Conservation (phyloP, 805 yeast genomes). For the Scheffersomyces spartinae region DNA sequence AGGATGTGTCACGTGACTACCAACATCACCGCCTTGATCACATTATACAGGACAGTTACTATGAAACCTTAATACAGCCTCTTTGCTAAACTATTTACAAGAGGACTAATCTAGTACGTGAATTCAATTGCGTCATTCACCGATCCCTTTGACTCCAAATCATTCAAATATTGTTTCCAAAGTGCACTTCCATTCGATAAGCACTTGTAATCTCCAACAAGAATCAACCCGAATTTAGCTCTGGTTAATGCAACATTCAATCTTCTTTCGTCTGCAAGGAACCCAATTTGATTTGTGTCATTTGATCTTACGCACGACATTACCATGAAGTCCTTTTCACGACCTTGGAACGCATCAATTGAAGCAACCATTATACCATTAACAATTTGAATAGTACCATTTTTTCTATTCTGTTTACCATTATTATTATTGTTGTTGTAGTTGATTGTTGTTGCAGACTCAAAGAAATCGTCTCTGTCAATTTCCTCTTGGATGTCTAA, state of each 20-base stretch:
- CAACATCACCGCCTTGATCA: too few species aligned
- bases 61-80: too few species aligned
- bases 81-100: too few species aligned
- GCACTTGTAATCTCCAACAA: slow-evolving; percentile 21
- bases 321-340: slow-evolving; percentile 17
- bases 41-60: too few species aligned
- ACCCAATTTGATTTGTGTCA: slow-evolving; percentile 11
- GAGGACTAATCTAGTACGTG: too few species aligned
- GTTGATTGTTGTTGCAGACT: too few species aligned
- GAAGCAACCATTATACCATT: slow-evolving; percentile 32
- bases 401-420: slow-evolving; percentile 35
- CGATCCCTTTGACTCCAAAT: too few species aligned
- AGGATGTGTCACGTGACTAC: too few species aligned
- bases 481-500: slow-evolving; percentile 37
- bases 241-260: slow-evolving; percentile 19
- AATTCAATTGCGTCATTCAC: too few species aligned
- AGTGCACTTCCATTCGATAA: slow-evolving; percentile 14
- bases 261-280: slow-evolving; percentile 17
- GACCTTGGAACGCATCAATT: slow-evolving; percentile 19
- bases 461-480: slow-evolving; percentile 50
- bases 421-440: too few species aligned
- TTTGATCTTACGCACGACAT: slow-evolving; percentile 20
- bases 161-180: slow-evolving; percentile 23
- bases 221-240: slow-evolving; percentile 16
- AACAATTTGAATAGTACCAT: slow-evolving; percentile 38